Conservation (phyloP, 208 protist species). For the Borovskyia barvae region DNA sequence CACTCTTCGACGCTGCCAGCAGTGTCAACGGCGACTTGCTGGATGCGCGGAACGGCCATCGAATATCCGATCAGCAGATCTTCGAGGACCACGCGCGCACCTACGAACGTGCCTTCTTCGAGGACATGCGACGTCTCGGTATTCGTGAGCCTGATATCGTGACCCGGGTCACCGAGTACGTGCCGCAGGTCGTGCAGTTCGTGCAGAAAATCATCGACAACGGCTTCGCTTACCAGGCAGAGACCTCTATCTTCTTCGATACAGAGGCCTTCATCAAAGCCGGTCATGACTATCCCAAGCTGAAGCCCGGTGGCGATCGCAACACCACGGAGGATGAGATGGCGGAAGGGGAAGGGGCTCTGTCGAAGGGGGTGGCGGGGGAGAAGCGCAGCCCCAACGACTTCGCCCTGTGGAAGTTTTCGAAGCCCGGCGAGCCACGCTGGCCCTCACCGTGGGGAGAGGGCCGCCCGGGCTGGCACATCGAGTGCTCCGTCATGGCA, state of each 20-base stretch:
- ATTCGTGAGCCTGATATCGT: conserved; percentile 90
- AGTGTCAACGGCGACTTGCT: conserved; percentile 80
- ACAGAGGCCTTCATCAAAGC: conserved; percentile 77
- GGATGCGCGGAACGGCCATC: conserved; percentile 64
- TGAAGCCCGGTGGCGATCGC: conserved; percentile 53
- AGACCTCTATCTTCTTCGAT: conserved; percentile 97
- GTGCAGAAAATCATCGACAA: conserved; percentile 95
- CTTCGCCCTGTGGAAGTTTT: conserved; percentile 99
- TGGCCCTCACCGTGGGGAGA: conserved; percentile 94
- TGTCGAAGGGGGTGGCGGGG: conserved; percentile 42
- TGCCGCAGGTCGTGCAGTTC: conserved; percentile 95
- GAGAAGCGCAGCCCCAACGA: conserved; percentile 93
- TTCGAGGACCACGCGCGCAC: conserved; percentile 84
- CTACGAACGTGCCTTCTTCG: conserved; percentile 93
- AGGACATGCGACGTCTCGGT: conserved; percentile 91
- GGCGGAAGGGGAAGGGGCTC: conserved; percentile 90
- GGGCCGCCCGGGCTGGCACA: conserved; percentile 99
- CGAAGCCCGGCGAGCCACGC: conserved; percentile 91
- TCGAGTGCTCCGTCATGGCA: conserved; percentile 99
- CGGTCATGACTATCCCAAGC: conserved; percentile 94
- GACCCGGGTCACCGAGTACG: conserved; percentile 98
- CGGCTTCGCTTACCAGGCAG: conserved; percentile 93
- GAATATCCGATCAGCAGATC: conserved; percentile 78
- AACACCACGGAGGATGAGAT: conserved; percentile 88
- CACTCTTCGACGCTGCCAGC: conserved; percentile 55